Base-by-base conservation (phyloP, 75 land plant species). In the Picea glauca region DNA sequence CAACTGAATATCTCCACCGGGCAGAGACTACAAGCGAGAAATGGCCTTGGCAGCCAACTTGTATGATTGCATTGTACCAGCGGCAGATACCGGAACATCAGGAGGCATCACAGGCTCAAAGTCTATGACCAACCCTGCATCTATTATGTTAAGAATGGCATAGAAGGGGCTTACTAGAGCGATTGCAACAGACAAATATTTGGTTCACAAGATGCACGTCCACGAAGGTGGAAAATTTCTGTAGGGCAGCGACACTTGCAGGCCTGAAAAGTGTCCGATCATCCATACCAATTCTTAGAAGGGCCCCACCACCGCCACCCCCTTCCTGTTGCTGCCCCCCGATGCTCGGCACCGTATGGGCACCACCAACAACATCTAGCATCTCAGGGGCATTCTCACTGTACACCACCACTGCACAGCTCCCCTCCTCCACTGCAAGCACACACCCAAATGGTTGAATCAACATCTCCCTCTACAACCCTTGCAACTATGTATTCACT, bases 101-200 rank as follows among this genome's bases (percentile, higher is more conserved):
- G 77, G 76, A 56, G 87, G 87, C 58, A 82, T 87, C 60, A 93
- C 89, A 13, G 95, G 95, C 84, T 93, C 95, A 76, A 93, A 79
- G 77, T 93, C 95, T 50, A 93, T 88, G 17, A 87, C 86, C 79
- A 93, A 78, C 1, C 90, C 91, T 17, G 85, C 93, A 77, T 93
- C 95, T 75, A 89, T 84, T 33, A 88, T 78, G 62, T 93, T 91
- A 77, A 93, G 33, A 66, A 93, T 93, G 3, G 95, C 93, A 80
- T 93, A 93, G 64, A 93, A 93, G 62, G 95, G 95, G 93, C 80
- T 91, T 93, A n/a, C 89, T 90, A 1, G 93, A 93, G 31, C 38
- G 82, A 20, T 77, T 85, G 77, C 88, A 84, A 65, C 87, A 93
- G 1, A 93, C 84, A 30, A 90, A 63, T 26, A 93, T 87, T 13